Base-by-base conservation (phyloP, 257 asterid species). In the Voacanga thouarsii region DNA sequence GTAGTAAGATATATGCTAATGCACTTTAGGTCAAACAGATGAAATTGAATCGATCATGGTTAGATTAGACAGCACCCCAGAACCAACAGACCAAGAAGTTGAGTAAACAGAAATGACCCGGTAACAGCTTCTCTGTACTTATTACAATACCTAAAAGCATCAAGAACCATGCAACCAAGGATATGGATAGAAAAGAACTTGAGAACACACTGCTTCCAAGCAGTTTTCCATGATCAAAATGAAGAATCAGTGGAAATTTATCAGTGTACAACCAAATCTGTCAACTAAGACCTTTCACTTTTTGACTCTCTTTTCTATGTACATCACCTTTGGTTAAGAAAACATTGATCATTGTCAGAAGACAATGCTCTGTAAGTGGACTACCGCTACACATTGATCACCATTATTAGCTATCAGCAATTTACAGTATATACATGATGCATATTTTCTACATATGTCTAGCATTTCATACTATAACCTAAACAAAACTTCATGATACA, bases 401-500 rank as follows among this genome's bases (percentile, higher is more conserved):
- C 44, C 72, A 41, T 74, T 74, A 49, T 56, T 53, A 55, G 47
- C 66, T 26, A 45, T 23, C 65, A 33, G 37, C 37, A 39, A 67
- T 76, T 57, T 49, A 66, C 75, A 67, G 33, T 23, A 51, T 82
- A 60, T 78, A 82, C 82, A 78, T 26, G 55, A 57, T 66, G 68
- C 60, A 14, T 39, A 19, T 66, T 70, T 68, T 66, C 65, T 39
- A 66, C 55, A 73, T 12, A 59, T 41, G 24, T 37, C 53, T 73
- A 56, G 72, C 53, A 23, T 68, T 55, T 66, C 68, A 74, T 76
- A 59, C 80, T 50, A 68, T 14, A 69, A 50, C 37, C 75, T 81
- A 81, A 37, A 28, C 26, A 70, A 71, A 66, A 33, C 30, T 75
- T 71, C 45, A 68, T 45, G 71, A 21, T 57, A 57, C 80, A 80